A percentile compares a stretch with the other conserved stretches of the same genome.
Conservation (phyloP, 441 rosid genomes). For the Corymbia citriodora region DNA sequence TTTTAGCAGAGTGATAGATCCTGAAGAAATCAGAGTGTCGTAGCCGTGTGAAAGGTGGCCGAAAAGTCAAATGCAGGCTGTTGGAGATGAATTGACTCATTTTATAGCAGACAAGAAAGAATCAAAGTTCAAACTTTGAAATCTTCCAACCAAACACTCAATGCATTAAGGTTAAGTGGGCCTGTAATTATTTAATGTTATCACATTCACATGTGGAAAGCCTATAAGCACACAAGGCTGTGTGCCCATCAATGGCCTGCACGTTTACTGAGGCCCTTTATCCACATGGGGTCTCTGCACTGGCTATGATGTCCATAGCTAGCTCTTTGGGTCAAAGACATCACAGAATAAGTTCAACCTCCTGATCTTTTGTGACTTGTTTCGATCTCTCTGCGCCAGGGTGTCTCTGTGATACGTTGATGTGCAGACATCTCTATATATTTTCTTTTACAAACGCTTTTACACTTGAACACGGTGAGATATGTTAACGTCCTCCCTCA, state of each 20-base stretch:
- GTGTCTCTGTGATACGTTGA: neutral
- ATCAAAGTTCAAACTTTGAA: neutral
- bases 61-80: neutral
- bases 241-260: neutral
- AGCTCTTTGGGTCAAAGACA: neutral
- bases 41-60: neutral
- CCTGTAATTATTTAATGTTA: neutral
- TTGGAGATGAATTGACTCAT: neutral
- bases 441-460: neutral
- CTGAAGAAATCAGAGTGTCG: neutral
- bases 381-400: neutral
- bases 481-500: neutral
- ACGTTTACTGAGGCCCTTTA: neutral
- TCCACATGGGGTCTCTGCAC: neutral
- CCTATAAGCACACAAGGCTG: neutral
- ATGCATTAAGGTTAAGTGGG: neutral
- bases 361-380: neutral
- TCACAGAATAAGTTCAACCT: neutral
- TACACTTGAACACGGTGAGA: too few relatives aligned
- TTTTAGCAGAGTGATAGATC: neutral
- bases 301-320: neutral
- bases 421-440: neutral
- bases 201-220: neutral
- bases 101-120: neutral
- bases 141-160: neutral